A percentile compares a stretch with the other conserved stretches of the same genome.
These are phyloP conservation scores for Phytopythium oedochilum DNA, from an alignment of 352 stramenopile species.

Conservation along the genomic window DNA sequence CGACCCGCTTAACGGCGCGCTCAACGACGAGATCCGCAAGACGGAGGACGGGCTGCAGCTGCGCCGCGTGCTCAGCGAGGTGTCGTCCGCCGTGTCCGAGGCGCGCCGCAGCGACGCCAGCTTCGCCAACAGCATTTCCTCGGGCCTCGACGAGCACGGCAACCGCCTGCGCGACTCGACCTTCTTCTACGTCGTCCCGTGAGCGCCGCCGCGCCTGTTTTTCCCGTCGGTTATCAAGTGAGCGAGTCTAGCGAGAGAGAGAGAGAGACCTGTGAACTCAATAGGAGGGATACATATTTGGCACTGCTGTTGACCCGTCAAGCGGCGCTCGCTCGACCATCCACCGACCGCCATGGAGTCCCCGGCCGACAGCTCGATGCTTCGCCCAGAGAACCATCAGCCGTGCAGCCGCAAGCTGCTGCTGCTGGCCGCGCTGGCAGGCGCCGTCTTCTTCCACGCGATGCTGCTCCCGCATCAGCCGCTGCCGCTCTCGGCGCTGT, in stretches of 20 bases:
- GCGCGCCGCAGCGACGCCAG: constrained; percentile 46
- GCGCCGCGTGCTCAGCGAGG: constrained; percentile 66
- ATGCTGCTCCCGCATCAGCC: constrained; percentile 18
- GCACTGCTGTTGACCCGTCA: too few species aligned
- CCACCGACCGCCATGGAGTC: too few species aligned
- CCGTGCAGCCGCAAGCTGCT: constrained; percentile 9
- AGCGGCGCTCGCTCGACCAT: too few species aligned
- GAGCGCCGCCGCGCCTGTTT: not conserved
- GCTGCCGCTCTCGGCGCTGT: constrained; percentile 34
- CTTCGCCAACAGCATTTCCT: constrained; percentile 29
- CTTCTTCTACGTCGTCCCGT: constrained; percentile 63
- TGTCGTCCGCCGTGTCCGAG: constrained; percentile 58
- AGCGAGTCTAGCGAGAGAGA: too few species aligned
- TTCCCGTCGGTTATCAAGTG: not conserved
- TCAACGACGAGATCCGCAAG: constrained; percentile 75
- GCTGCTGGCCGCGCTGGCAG: constrained; percentile 21
- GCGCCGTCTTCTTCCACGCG: constrained; percentile 22
- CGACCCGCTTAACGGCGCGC: constrained; percentile 63
- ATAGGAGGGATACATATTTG: too few species aligned
- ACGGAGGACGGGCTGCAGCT: constrained; percentile 59
- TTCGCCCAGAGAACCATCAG: too few species aligned
- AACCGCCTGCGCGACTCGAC: constrained; percentile 62
- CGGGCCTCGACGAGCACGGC: constrained; percentile 18
- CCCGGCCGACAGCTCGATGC: not conserved
- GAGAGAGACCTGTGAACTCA: too few species aligned